These are phyloP conservation scores for Wallacemonas rigidus DNA, from an alignment of 208 protist genomes.

Conservation along the genomic window DNA sequence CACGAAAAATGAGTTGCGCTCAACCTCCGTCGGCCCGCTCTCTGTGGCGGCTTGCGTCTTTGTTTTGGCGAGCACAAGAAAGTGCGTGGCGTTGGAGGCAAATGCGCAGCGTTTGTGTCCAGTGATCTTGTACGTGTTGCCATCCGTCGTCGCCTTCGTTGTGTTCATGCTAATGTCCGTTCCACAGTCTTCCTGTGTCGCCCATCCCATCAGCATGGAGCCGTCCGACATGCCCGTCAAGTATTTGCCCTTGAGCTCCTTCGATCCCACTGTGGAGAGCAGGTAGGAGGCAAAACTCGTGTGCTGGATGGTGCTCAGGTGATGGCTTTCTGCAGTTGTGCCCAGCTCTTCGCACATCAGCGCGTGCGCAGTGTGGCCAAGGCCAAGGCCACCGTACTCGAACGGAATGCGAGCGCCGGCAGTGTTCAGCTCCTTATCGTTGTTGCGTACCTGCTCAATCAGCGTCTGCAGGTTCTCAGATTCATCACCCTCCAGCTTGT, in stretches of 20 bases:
- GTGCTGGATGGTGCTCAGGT: conserved; percentile 67
- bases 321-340: conserved; percentile 43
- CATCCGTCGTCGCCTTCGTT: conserved; percentile 36
- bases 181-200: conserved; percentile 61
- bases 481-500: conserved; percentile 75
- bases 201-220: conserved; percentile 78
- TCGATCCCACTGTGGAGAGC: conserved; percentile 64
- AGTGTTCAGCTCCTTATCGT: conserved; percentile 59
- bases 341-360: conserved; percentile 82
- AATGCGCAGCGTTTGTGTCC: conserved; percentile 62
- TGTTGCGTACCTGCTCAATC: conserved; percentile 72
- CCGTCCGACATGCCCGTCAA: conserved; percentile 88
- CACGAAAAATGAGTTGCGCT: conserved; percentile 81
- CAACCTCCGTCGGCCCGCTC: conserved; percentile 50
- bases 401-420: conserved; percentile 69
- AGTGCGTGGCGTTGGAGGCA: conserved; percentile 71
- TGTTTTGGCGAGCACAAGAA: conserved; percentile 80
- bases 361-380: conserved; percentile 78
- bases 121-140: conserved; percentile 52
- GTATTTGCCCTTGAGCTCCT: conserved; percentile 83
- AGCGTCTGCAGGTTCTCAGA: conserved; percentile 75
- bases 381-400: conserved; percentile 84
- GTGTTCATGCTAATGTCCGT: conserved; percentile 88
- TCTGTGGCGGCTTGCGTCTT: conserved; percentile 66
- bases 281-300: conserved; percentile 67